These are phyloP conservation scores for Sarocladium oryzae DNA, from an alignment of 2,329 filamentous ascomycete species.

Conservation along the genomic window DNA sequence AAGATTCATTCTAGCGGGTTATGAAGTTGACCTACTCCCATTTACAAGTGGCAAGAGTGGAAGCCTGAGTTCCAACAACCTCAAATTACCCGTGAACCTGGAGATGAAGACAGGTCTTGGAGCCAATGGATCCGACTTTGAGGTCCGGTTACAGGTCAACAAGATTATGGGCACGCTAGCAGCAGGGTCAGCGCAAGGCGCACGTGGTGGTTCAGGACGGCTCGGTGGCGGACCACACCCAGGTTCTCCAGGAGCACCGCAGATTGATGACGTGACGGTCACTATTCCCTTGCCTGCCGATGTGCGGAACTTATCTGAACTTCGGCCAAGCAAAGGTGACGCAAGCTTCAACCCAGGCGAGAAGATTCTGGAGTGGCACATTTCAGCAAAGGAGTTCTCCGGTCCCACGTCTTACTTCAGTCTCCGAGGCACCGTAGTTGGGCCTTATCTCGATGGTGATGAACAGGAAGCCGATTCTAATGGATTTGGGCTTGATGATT, in stretches of 20 bases:
- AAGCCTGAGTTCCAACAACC: constrained; percentile 49
- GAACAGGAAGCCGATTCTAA: constrained; percentile 44
- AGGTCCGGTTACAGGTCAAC: constrained; percentile 70
- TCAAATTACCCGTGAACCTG: constrained; percentile 76
- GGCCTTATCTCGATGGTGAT: constrained; percentile 46
- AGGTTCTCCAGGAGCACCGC: constrained; percentile 51
- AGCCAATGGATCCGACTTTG: constrained; percentile 71
- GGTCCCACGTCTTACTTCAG: constrained; percentile 62
- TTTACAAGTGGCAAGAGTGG: constrained; percentile 53
- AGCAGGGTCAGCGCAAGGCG: constrained; percentile 20
- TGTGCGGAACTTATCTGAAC: constrained; percentile 77
- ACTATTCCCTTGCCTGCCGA: constrained; percentile 71
- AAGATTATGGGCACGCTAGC: constrained; percentile 49
- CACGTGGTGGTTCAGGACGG: constrained; percentile 35
- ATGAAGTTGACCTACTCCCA: constrained; percentile 86
- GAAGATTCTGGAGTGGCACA: constrained; percentile 71
- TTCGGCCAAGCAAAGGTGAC: constrained; percentile 76
- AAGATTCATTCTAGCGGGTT: constrained; percentile 85
- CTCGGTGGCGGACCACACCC: constrained; percentile 33
- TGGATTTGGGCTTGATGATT: constrained; percentile 47
- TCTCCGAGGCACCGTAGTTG: constrained; percentile 74
- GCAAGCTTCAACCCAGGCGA: constrained; percentile 73
- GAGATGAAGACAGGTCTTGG: constrained; percentile 80
- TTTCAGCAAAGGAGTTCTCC: constrained; percentile 69
- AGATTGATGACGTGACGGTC: constrained; percentile 70